phyloP scores from a whole-genome alignment of 768 basidiomycete genomes.

The Flagelloscypha sp. region DNA sequence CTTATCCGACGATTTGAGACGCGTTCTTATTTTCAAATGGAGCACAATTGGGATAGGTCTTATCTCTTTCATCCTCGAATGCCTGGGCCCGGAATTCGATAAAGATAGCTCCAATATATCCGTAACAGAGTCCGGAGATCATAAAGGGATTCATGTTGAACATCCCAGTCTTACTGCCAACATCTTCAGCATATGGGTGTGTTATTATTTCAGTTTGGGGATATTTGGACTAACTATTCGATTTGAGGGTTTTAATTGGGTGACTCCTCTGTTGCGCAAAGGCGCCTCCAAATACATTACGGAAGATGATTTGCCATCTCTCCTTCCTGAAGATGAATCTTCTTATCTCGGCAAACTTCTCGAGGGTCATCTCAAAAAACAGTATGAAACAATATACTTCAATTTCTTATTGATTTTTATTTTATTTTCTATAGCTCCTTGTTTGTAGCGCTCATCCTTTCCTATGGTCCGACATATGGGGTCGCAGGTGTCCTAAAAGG shows the following conservation, averaged over 20 bases:
- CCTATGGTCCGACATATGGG: constrained; percentile 74
- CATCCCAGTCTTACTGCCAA: constrained; percentile 72
- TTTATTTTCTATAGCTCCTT: constrained; percentile 37
- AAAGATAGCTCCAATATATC: too few species aligned
- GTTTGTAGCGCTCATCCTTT: constrained; percentile 63
- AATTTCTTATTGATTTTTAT: background rate
- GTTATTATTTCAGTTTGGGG: constrained; percentile 7
- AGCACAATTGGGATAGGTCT: constrained; percentile 36
- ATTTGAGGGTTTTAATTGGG: constrained; percentile 68
- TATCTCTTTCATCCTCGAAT: constrained; percentile 57
- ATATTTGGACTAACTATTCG: constrained; percentile 3
- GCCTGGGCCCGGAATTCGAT: constrained; percentile 53
- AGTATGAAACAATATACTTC: constrained; percentile 34
- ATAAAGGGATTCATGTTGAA: constrained; percentile 41
- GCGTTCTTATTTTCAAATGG: constrained; percentile 38
- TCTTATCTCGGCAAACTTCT: constrained; percentile 57
- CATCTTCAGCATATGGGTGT: constrained; percentile 66
- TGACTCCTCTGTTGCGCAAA: constrained; percentile 71
- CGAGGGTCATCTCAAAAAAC: constrained; percentile 49
- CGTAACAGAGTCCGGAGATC: constrained; percentile 16
- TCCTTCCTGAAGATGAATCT: constrained; percentile 63
- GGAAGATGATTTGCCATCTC: constrained; percentile 77
- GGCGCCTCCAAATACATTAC: constrained; percentile 61
- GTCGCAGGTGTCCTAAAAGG: constrained; percentile 60
- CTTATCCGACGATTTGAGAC: constrained; percentile 22